Conservation (phyloP, 768 basidiomycete genomes). For the Lentinula aciculospora region DNA sequence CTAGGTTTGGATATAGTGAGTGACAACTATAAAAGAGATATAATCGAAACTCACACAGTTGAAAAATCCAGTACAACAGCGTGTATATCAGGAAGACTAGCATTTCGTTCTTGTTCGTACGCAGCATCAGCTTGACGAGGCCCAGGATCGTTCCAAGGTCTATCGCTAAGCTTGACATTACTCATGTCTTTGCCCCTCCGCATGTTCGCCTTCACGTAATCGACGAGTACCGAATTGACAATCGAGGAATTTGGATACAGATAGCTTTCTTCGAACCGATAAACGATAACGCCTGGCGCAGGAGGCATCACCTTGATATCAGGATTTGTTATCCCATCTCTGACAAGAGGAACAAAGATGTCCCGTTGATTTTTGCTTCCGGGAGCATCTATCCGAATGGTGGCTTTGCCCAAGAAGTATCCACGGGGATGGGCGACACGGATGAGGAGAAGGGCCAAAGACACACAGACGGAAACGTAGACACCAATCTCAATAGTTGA, state of each 20-base stretch:
- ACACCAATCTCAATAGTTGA: constrained; percentile 92
- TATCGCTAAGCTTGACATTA: constrained; percentile 58
- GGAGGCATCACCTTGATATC: constrained; percentile 72
- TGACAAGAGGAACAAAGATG: constrained; percentile 74
- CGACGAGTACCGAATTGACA: constrained; percentile 69
- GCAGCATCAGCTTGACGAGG: constrained; percentile 43
- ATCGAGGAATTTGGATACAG: constrained; percentile 76
- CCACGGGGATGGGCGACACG: constrained; percentile 87
- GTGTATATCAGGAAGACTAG: constrained; percentile 59
- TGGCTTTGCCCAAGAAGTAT: constrained; percentile 84
- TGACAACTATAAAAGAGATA: neutral
- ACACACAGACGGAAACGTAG: constrained; percentile 80
- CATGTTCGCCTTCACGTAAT: constrained; percentile 74
- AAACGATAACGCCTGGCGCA: constrained; percentile 82
- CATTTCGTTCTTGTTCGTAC: constrained; percentile 44
- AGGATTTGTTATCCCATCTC: constrained; percentile 58
- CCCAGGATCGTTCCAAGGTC: constrained; percentile 94
- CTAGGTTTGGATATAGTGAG: constrained; percentile 26
- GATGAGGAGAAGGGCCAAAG: constrained; percentile 73
- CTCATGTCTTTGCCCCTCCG: constrained; percentile 72
- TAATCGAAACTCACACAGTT: constrained; percentile 48
- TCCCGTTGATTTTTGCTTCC: constrained; percentile 49
- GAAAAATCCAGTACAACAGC: constrained; percentile 93
- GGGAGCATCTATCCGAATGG: constrained; percentile 38
- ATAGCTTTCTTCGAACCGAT: constrained; percentile 88